A percentile compares a stretch with the other conserved stretches of the same genome.
phyloP scores from a whole-genome alignment of 1,284 basidiomycete species.

The Melampsora larici-populina region DNA sequence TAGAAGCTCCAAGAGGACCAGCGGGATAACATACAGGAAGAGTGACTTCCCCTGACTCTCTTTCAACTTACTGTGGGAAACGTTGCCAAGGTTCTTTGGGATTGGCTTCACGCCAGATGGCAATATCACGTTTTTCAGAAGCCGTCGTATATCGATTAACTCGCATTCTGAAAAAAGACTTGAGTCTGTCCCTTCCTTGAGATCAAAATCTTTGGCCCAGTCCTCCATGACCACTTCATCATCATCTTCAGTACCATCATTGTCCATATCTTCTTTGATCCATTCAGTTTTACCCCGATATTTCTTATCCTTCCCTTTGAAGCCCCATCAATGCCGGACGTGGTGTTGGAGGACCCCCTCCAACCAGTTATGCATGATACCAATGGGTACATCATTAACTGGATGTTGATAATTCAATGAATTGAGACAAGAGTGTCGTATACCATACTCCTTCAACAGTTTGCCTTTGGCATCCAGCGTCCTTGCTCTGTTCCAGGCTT shows the following conservation, averaged over 20 bases:
- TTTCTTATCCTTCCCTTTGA: background rate
- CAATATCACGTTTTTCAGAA: slow-evolving; percentile 2
- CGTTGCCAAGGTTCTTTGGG: background rate
- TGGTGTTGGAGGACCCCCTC: too few species aligned
- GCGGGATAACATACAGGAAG: background rate
- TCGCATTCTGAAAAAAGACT: too few species aligned
- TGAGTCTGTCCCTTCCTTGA: too few species aligned
- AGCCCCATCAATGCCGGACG: slow-evolving; percentile 21
- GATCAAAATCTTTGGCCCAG: background rate
- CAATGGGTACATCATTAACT: slow-evolving; percentile 1
- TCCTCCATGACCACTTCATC: background rate
- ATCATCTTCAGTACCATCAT: background rate
- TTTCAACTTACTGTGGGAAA: background rate
- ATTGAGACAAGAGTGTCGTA: slow-evolving; percentile 10
- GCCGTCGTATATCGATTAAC: background rate
- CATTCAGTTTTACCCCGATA: too few species aligned
- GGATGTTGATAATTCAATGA: slow-evolving; percentile 12
- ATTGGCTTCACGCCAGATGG: background rate
- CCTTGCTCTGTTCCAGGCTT: background rate
- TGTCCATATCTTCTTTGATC: too few species aligned
- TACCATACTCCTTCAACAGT: background rate
- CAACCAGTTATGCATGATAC: slow-evolving; percentile 34
- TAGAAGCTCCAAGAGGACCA: background rate
- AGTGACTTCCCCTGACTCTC: background rate
- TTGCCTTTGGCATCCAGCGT: background rate